Base-by-base conservation (phyloP, 352 stramenopile genomes). In the Globisporangium lucens region DNA sequence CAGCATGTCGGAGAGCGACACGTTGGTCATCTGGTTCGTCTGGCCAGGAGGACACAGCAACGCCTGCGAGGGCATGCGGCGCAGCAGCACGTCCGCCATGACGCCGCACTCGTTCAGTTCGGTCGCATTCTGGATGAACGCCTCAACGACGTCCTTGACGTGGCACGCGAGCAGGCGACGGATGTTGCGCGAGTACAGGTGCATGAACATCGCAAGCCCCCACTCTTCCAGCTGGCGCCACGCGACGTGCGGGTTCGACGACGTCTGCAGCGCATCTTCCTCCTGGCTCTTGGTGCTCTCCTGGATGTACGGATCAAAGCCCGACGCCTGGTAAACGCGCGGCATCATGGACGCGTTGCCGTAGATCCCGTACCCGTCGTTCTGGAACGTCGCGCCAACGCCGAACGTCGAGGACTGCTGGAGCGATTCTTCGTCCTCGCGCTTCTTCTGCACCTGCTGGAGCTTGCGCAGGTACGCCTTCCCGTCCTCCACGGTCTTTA, bases 141-240 rank as follows among this genome's bases (percentile, higher is more conserved):
- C 87, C 62, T 91, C 85, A 13, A 94, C 82, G 29, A 95, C 82
- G 61, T 94, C 87, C 59, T 95, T 93, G 35, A 94, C 80, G 62
- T 95, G 87, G 66, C 85, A 93, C 17, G 87, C 87, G 35, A 95
- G 79, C 60, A 95, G 72, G 0, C 85, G 82, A 1, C 87, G 85
- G 62, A 93, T 85, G 66, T 92, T 94, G 72, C 87, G 85, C 64
- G 83, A 89, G 73, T 94, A 94, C 64, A 94, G 61, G 65, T 94
- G 86, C 82, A 94, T 93, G 73, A 94, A 93, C 82, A 94, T 91
- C 12, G 80, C 81, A 20, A 94, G 72, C 17, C 85, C 84, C 70
- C 80, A 80, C 43, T 94, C 83, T 62, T 94, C 86, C 3, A 92
- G 71, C 65, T 94, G 83, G 55, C 79, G 78, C 85, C 86, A 94